Percentiles rank a stretch among this genome's conserved stretches.
Conservation (phyloP, 1,284 basidiomycete genomes). For the Rhizopogon parksii region DNA sequence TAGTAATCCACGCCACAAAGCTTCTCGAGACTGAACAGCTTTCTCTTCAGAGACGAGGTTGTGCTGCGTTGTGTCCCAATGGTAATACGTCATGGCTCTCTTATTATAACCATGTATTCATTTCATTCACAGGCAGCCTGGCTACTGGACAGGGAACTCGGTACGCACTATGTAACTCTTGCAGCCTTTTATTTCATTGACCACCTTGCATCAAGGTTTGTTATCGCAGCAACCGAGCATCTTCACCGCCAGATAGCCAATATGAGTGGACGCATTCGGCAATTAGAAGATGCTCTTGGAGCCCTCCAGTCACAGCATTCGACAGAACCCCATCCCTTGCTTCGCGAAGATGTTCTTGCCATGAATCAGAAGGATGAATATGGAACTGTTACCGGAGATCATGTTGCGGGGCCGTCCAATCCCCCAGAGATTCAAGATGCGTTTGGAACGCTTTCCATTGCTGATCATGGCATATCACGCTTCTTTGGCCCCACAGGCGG, state of each 20-base stretch:
- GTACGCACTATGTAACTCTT: conserved; percentile 23
- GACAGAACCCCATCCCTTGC: conserved; percentile 54
- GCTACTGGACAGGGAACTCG: conserved; percentile 60
- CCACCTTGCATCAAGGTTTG: conserved; percentile 38
- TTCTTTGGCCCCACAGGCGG: conserved; percentile 64
- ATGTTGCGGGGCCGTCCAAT: conserved; percentile 18
- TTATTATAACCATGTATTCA: not conserved
- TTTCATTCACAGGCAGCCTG: conserved; percentile 39
- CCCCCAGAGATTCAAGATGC: conserved; percentile 41
- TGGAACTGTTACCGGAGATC: conserved; percentile 14
- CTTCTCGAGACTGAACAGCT: not conserved
- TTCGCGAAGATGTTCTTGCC: conserved; percentile 48
- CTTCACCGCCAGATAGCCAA: conserved; percentile 57
- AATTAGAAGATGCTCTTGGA: conserved; percentile 61
- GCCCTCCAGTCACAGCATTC: conserved; percentile 44
- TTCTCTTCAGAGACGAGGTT: conserved; percentile 47
- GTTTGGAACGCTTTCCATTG: conserved; percentile 57
- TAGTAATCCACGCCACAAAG: conserved; percentile 8
- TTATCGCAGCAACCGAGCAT: conserved; percentile 68
- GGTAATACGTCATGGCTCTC: conserved; percentile 30
- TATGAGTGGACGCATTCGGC: conserved; percentile 55
- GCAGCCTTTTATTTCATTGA: conserved; percentile 6
- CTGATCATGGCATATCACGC: conserved; percentile 50
- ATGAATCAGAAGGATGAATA: conserved; percentile 33
- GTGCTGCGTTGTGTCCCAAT: conserved; percentile 65